Evolutionary conservation across 208 protist genomes (phyloP), one percentile per base, ranked within the genome.

Genomic region (Wallacemonas sp.): DNA sequence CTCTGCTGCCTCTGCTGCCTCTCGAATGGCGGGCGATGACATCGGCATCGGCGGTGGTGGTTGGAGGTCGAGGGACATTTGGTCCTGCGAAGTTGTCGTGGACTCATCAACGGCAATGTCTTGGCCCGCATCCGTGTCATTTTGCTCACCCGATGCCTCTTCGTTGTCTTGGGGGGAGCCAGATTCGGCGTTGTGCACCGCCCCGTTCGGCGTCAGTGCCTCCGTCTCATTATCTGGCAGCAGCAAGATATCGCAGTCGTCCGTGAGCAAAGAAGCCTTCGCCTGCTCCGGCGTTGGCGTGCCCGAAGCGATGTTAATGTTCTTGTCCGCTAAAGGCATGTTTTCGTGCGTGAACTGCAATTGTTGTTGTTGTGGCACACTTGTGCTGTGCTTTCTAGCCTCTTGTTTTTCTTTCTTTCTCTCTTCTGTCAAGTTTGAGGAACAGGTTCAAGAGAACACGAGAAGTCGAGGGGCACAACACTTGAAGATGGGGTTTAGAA

Each of bases 271-370:
- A 12, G 51, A 58, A 21, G 6, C 51, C 51, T 58, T 58, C 11
- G 24, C 31, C 2, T 19, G 21, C 9, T 6, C 36, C 36, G 36
- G 17, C 9, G 26, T 8, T 3, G 51, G 30, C 12, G 51, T 5
- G 31, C 51, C 51, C 5, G 51, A 58, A 14, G 41, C 51, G 30
- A 58, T n/a, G 51, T 58, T 58, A 5, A 58, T 21, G 30, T 58
- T 19, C 15, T 39, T 9, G 30, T 33, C 9, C 12, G 6, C 15
- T 31, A 58, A 39, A 14, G 51, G 51, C 51, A 58, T 58, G 0
- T 55, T 5, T 5, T 19, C 15, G 15, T 22, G 44, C 5, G n/a
- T n/a, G n/a, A n/a, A n/a, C n/a, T n/a, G n/a, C n/a, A n/a, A n/a
- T n/a, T n/a, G n/a, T n/a, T n/a, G n/a, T n/a, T n/a, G n/a, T n/a